phyloP scores from a whole-genome alignment of 2,329 filamentous ascomycete genomes.

The Cephalotrichum gorgonifer region DNA sequence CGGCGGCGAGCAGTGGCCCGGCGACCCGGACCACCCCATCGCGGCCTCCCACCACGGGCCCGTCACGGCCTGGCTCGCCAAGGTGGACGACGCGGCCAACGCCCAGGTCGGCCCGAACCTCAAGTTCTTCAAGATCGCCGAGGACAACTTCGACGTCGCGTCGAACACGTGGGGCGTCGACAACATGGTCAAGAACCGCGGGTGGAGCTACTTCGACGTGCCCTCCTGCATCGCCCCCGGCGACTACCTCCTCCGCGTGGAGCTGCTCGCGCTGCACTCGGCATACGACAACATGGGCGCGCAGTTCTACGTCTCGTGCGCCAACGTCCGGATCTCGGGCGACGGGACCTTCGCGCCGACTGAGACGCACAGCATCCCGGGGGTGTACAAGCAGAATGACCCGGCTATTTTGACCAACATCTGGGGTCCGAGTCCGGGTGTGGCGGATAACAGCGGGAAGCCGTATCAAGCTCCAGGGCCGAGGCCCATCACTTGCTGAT shows the following conservation, averaged over 20 bases:
- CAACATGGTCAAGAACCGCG: slow-evolving; percentile 28
- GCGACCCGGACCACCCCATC: slow-evolving; percentile 42
- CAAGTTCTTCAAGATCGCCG: slow-evolving; percentile 45
- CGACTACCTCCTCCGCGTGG: slow-evolving; percentile 43
- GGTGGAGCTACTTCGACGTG: slow-evolving; percentile 37
- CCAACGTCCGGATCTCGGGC: slow-evolving; percentile 47
- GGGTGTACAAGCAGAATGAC: slow-evolving; percentile 30
- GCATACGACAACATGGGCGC: slow-evolving; percentile 32
- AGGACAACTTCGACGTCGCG: slow-evolving; percentile 33
- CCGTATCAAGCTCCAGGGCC: slow-evolving; percentile 16
- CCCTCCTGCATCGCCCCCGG: slow-evolving; percentile 40
- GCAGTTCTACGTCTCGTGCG: slow-evolving; percentile 42
- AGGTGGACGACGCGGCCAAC: slow-evolving; percentile 38
- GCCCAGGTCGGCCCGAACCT: slow-evolving; percentile 20
- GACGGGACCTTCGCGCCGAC: slow-evolving; percentile 29
- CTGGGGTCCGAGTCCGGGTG: slow-evolving; percentile 26
- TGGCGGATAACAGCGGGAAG: slow-evolving; percentile 30
- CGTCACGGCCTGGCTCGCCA: slow-evolving; percentile 40
- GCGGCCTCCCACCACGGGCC: slow-evolving; percentile 44
- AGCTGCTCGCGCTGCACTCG: slow-evolving; percentile 38
- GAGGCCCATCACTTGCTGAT: slow-evolving; percentile 2
- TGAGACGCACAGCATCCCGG: slow-evolving; percentile 35
- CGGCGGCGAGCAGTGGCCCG: slow-evolving; percentile 37
- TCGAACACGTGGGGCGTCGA: slow-evolving; percentile 39
- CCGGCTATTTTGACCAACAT: slow-evolving; percentile 36